Evolutionary conservation across 176 grass and related monocot species (phyloP), one percentile per base, ranked within the genome.

Genomic region (Musa itinerans): DNA sequence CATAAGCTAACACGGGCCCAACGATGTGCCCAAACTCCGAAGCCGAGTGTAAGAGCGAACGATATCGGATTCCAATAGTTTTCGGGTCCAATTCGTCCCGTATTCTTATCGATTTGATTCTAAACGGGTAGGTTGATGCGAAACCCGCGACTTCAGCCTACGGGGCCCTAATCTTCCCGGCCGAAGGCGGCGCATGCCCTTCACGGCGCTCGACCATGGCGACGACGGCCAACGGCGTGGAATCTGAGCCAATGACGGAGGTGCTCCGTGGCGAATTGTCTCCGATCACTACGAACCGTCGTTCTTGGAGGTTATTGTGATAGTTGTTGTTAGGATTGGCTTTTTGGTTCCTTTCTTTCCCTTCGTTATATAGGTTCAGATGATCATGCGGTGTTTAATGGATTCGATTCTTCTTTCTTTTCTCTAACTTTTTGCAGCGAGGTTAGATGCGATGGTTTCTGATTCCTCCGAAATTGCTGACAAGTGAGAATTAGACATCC

Each of bases 401-500:
- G 20, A 25, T 25, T 11, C 21, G 10, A 9, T 70, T 23, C 2
- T 66, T 12, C 15, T 43, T 43, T 43, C 34, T 6, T 43, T 43
- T 43, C 34, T 43, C 34, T 43, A 0, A 6, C 4, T 43, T n/a
- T 52, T 77, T 11, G 62, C 20, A 65, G 61, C 43, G 43, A 16
- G 49, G 3, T 1, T 65, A 27, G n/a, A 53, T 50, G 48, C 9
- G 75, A n/a, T 52, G 75, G 34, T 64, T 43, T 43, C 22, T 26
- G 11, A 77, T 77, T 65, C 75, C 61, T 8, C 75, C 20, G 10
- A 61, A 77, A 48, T 16, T 77, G 48, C 26, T 66, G 23, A 76
- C 3, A 66, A 53, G 34, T 43, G 34, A 43, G 34, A 43, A 9
- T 8, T 50, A 23, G 21, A 77, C 75, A 52, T 48, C 65, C 29